Evolutionary conservation across 176 grass and related monocot species (phyloP), one percentile per base, ranked within the genome.

Genomic region (Tillandsia fasciculata): DNA sequence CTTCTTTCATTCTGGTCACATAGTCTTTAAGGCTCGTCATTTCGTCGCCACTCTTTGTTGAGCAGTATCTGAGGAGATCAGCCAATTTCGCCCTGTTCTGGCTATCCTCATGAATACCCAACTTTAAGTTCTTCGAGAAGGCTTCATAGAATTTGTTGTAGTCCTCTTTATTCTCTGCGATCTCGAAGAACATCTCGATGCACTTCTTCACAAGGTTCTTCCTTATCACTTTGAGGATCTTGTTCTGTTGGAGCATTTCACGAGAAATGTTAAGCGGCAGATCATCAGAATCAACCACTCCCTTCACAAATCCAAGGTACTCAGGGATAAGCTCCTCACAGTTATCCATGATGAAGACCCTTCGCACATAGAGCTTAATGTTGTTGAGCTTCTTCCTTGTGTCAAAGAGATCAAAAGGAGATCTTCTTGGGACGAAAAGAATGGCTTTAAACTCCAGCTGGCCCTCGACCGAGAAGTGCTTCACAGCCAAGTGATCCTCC

Each of bases 331-430:
- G 81, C 69, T 81, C 86, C 78, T 84, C 77, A 56, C 80, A 87
- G 73, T 87, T 87, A 68, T 82, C 85, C 85, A 83, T 87, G 76
- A 83, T 83, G 85, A 88, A 88, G 76, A 88, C 85, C 64, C 85
- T 78, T 68, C 85, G 72, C 0, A 87, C 79, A 68, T 87, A 87
- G 51, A 88, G 85, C 77, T 84, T 84, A 74, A 88, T 81, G 73
- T 83, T 84, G 85, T 87, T 87, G 67, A 80, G 65, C 76, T 87
- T 83, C 76, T 83, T 87, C 64, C 76, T 74, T 0, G 85, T 84
- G 74, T 84, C 80, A 69, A 83, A 79, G 2, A 83, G 77, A 53
- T 88, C 86, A 71, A 82, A 86, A 1, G 83, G 83, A 2, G 83
- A 78, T 53, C 85, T 82, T 48, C 81, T 82, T 0, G 85, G 85